Evolutionary conservation across 2,329 filamentous ascomycete species (phyloP), one percentile per base, ranked within the genome.

Genomic region (Alternaria postmessia): DNA sequence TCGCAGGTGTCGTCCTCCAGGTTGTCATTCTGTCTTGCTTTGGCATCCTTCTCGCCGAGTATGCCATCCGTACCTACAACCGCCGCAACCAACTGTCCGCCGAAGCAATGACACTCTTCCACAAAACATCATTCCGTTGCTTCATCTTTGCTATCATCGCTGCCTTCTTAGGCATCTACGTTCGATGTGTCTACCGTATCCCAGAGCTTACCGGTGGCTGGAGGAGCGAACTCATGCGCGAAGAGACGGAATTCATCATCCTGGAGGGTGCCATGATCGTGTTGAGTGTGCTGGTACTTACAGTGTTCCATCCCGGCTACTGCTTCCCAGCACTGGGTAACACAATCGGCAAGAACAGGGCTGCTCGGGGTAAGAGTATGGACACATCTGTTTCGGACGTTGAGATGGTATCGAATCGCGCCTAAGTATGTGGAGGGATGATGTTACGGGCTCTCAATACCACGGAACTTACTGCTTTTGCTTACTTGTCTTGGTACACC

Each of bases 1-100:
- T 88, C 51, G 81, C 85, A 0, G 87, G 87, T 67, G 82, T 89
- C 42, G 80, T 82, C 3, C 82, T 85, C 62, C 87, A 88, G 71
- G 85, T 89, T 24, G 80, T 80, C 7, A 83, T 85, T 0, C 74
- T 86, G 39, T 71, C 82, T 8, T 78, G 83, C 64, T 87, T 86
- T 65, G 78, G 81, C 6, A 64, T 68, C 41, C 71, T 82, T 26
- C 76, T 79, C 4, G 63, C 55, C 34, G 80, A 82, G 44, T 83
- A 78, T 61, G 56, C 67, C 7, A 20, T 76, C 43, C 69, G 75
- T 32, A 76, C 74, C 1, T 68, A 73, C 65, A 65, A 66, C 11
- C 74, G 64, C 52, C 71, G 71, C 54, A 54, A 65, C 7, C 57
- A 71, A 49, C 66, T 77, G 7, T 65, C 70, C 2, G 8, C 51